Percentiles rank a stretch among this genome's conserved stretches.
Conservation (phyloP, 2,329 filamentous ascomycete genomes). For the Trichoderma lentiforme region DNA sequence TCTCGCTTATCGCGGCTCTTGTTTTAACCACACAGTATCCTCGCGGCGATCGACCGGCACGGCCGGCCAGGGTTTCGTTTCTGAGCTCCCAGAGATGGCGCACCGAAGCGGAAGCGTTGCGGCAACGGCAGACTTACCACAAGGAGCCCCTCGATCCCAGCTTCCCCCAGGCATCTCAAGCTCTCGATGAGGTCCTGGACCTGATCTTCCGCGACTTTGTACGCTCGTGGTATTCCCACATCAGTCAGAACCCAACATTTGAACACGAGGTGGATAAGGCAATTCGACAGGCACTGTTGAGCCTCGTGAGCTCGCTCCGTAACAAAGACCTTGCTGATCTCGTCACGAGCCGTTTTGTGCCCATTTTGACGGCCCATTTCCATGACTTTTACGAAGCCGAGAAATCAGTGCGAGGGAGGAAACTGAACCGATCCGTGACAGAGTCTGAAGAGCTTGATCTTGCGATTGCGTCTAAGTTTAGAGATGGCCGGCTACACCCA, state of each 20-base stretch:
- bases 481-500: constrained; percentile 80
- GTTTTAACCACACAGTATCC: constrained; percentile 48
- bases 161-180: constrained; percentile 73
- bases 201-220: constrained; percentile 81
- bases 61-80: constrained; percentile 54
- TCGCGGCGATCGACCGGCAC: constrained; percentile 36
- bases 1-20: constrained; percentile 55
- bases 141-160: constrained; percentile 69
- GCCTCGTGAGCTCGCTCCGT: constrained; percentile 68
- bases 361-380: constrained; percentile 83
- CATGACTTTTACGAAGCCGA: constrained; percentile 91
- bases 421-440: constrained; percentile 84
- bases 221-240: constrained; percentile 80
- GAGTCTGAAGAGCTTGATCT: constrained; percentile 95
- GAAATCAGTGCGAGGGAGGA: constrained; percentile 77
- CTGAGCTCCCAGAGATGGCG: constrained; percentile 63
- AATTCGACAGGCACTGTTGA: constrained; percentile 68
- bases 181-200: constrained; percentile 74
- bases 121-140: constrained; percentile 63
- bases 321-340: constrained; percentile 81
- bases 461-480: constrained; percentile 93
- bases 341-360: constrained; percentile 76
- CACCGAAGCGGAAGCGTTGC: constrained; percentile 64
- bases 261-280: constrained; percentile 80
- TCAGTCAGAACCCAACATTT: constrained; percentile 78